Evolutionary conservation across 192 early-diverging fungal genomes (phyloP).

Genomic region (Linnemannia exigua): DNA sequence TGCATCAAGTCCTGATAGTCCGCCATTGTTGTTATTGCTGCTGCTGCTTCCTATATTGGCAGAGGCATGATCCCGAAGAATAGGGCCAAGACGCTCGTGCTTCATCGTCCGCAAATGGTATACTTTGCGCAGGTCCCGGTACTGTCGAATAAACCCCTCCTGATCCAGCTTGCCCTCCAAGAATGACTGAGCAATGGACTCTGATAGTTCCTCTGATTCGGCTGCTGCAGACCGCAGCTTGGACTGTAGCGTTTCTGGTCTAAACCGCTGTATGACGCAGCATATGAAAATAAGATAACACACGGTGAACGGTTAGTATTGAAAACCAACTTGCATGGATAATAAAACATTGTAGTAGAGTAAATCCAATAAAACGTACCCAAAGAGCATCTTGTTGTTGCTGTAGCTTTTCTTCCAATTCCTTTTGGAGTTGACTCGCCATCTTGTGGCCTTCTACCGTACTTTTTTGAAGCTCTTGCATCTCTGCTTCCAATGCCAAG

Average conservation of each 20-base stretch:
- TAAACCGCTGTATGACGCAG: constrained; percentile 64
- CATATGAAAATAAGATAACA: too few relatives aligned
- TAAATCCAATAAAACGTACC: constrained; percentile 27
- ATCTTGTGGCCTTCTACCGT: constrained; percentile 53
- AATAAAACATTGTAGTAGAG: too few relatives aligned
- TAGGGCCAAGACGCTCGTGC: constrained; percentile 55
- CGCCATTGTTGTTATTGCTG: neutral
- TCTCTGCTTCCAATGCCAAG: constrained; percentile 55
- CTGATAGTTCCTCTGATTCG: constrained; percentile 69
- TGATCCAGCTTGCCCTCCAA: constrained; percentile 66
- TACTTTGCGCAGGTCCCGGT: constrained; percentile 66
- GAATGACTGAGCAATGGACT: constrained; percentile 66
- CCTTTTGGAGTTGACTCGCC: constrained; percentile 42
- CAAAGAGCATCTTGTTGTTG: constrained; percentile 63
- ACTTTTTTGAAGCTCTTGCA: constrained; percentile 55
- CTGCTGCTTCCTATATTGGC: neutral
- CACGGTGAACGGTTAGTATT: too few relatives aligned
- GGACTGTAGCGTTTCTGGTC: constrained; percentile 59
- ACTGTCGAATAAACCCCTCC: constrained; percentile 65
- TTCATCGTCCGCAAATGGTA: constrained; percentile 67
- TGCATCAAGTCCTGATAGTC: constrained; percentile 4
- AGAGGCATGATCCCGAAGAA: constrained; percentile 33
- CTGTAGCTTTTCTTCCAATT: constrained; percentile 57
- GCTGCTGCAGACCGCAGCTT: constrained; percentile 59
- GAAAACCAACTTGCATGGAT: too few relatives aligned